Base-by-base conservation (phyloP, 257 asterid species). In the Ajuga chamaepitys region DNA sequence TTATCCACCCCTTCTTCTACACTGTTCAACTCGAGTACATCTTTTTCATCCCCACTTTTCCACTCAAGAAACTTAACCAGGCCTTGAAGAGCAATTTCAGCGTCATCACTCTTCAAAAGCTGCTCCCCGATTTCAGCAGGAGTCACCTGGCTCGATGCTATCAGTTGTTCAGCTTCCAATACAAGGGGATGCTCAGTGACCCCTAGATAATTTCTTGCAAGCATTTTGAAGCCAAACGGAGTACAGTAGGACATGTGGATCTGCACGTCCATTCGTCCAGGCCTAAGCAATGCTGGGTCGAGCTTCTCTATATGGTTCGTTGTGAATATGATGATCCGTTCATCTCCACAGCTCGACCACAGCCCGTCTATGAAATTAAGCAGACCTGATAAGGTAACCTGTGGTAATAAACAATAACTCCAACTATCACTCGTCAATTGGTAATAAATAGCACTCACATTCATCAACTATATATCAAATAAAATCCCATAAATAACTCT, bases 261-360 rank as follows among this genome's bases (percentile, higher is more conserved):
- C 46, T 83, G 86, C 53, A 81, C 72, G 30, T 86, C 91, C 95
- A 86, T 86, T 1, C 95, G 83, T 1, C 95, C 88, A 0, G 91
- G 88, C 9, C 90, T 72, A 34, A 86, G 34, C 34, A 86, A 65
- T 0, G 88, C 90, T 0, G 80, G 80, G 32, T 86, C 95, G 0
- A 86, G 81, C 68, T 64, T 78, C 0, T 83, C 95, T 25, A 28
- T 80, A 72, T 86, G 80, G 70, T 86, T 84, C 0, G 91, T 82
- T 0, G 91, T 86, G 75, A 86, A 86, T 0, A 81, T 55, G 35
- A 86, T 80, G 58, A 87, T 71, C 32, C 89, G 64, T 41, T 87
- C 88, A 60, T 85, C 92, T 20, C 92, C 95, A 45, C 78, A 71
- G 75, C 87, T 78, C 14, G 95, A 84, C 91, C 88, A 82, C 48